Base-by-base conservation (phyloP, 352 stramenopile genomes). In the Phytopythium ostracodes region DNA sequence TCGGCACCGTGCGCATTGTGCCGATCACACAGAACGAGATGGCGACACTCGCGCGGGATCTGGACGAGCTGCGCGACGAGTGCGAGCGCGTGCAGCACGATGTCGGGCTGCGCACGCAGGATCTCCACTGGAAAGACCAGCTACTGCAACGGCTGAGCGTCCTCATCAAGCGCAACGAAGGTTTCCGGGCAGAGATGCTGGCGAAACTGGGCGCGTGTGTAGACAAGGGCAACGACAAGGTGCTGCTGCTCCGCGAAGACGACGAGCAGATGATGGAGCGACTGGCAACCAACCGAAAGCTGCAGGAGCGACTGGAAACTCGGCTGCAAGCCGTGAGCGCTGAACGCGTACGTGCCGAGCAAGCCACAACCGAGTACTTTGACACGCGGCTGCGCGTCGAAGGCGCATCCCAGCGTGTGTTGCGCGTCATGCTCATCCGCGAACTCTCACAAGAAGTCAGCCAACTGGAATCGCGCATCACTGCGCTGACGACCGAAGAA, bases 1-100 rank as follows among this genome's bases (percentile, higher is more conserved):
- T 91, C 15, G 82, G 82, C 2, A 91, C 74, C 0, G 82, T 91
- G 11, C 82, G 82, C 10, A 80, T 91, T 55, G 78, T 91, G 10
- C 67, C 78, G 9, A 84, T 89, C 56, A 79, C 71, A 0, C 40
- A 70, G 20, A 40, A 50, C 7, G 79, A 91, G 49, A 70, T 84
- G 54, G 64, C 83, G 31, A 49, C 66, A 14, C 66, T 91, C 14
- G 64, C 25, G 33, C 58, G 49, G 22, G 72, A 89, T 6, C 53
- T 84, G 11, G 76, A 89, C 49, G 65, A 75, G n/a, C 73, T 68
- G 24, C 76, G 68, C 8, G 71, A 89, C 33, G 66, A 73, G 20
- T 33, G 89, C 18, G 80, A 76, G 10, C 62, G 70, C 4, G 20
- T 78, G 22, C 63, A 87, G 53, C 71, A 72, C 58, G 68, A 86